phyloP scores from a whole-genome alignment of 2,329 filamentous ascomycete species.

The Ustilaginoidea virens region DNA sequence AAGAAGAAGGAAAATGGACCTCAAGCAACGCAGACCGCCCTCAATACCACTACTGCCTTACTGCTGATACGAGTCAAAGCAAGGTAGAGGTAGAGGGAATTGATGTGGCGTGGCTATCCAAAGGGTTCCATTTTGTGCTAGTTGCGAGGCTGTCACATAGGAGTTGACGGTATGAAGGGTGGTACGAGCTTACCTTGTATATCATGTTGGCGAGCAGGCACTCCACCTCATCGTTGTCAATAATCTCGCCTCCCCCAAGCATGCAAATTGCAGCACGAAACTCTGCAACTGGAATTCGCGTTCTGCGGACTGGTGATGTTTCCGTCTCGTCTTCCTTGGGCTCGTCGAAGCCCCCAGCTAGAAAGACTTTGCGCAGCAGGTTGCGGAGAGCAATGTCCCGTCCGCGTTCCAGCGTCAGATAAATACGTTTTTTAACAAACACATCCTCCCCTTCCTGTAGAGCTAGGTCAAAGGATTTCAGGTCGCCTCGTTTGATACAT shows the following conservation, averaged over 20 bases:
- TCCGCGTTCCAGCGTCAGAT: conserved; percentile 82
- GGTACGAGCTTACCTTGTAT: conserved; percentile 78
- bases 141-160: too few relatives aligned
- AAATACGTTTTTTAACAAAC: conserved; percentile 85
- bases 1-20: too few relatives aligned
- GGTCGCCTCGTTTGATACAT: conserved; percentile 70
- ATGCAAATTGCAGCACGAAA: conserved; percentile 76
- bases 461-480: conserved; percentile 70
- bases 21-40: too few relatives aligned
- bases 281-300: conserved; percentile 66
- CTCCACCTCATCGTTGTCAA: conserved; percentile 88
- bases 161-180: not conserved
- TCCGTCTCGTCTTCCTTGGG: conserved; percentile 50
- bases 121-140: too few relatives aligned
- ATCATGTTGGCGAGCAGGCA: conserved; percentile 93
- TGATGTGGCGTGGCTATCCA: too few relatives aligned
- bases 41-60: too few relatives aligned
- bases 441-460: conserved; percentile 74
- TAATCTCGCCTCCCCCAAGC: conserved; percentile 44
- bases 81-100: too few relatives aligned
- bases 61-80: too few relatives aligned
- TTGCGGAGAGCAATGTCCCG: conserved; percentile 88
- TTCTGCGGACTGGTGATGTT: conserved; percentile 47
- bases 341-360: conserved; percentile 70
- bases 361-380: conserved; percentile 77